A percentile compares a stretch with the other conserved stretches of the same genome.
Conservation (phyloP, 495 filamentous ascomycete genomes). For the Penicillium roqueforti region DNA sequence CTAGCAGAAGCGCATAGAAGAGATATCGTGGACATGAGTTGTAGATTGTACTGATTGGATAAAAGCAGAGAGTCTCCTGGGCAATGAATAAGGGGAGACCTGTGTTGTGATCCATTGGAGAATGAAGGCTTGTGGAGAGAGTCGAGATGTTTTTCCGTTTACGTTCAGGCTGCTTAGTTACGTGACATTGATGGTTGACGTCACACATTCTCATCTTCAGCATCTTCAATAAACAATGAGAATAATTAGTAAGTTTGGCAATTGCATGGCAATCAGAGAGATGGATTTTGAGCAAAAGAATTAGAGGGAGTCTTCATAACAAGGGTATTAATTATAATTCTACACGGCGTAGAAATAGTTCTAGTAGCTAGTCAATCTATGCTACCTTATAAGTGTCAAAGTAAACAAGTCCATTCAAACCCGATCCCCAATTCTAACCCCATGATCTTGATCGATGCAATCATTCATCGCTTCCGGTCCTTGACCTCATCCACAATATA, state of each 20-base stretch:
- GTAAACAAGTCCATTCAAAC: neutral
- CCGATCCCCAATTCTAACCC: neutral
- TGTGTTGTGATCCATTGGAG: neutral
- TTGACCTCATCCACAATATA: neutral
- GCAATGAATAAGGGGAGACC: constrained; percentile 29
- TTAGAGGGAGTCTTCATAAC: too few relatives aligned
- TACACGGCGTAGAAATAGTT: too few relatives aligned
- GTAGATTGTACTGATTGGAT: constrained; percentile 37
- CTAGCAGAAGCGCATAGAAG: constrained; percentile 31
- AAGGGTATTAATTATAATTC: too few relatives aligned
- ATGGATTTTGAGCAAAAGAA: too few relatives aligned
- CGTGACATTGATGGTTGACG: too few relatives aligned
- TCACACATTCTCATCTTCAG: too few relatives aligned
- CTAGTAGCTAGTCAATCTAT: neutral
- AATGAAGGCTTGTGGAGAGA: neutral
- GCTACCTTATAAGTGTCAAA: neutral
- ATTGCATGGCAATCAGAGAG: too few relatives aligned
- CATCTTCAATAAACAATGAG: too few relatives aligned
- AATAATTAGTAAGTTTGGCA: too few relatives aligned
- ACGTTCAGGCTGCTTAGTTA: neutral
- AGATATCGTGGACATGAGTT: constrained; percentile 35
- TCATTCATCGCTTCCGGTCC: neutral
- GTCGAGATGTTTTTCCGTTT: neutral
- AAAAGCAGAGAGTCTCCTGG: constrained; percentile 31
- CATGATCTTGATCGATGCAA: neutral